These are phyloP conservation scores for Anethum foeniculum DNA, from an alignment of 140 eudicot species.

Conservation along the genomic window DNA sequence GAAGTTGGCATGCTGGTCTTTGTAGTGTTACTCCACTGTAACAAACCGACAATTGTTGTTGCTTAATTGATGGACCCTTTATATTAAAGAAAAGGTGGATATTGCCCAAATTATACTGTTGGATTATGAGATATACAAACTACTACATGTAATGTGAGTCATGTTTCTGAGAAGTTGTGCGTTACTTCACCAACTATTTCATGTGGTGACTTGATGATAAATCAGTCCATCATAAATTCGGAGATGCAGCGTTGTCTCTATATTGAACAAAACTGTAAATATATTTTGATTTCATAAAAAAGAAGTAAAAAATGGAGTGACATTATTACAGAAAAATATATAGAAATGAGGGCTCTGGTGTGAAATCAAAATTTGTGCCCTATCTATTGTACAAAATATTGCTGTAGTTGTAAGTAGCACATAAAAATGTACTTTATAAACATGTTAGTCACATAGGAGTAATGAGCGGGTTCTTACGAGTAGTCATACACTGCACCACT, in stretches of 20 bases:
- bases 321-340: too few relatives aligned
- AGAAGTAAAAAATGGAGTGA: neutral
- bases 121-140: neutral
- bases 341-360: too few relatives aligned
- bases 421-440: too few relatives aligned
- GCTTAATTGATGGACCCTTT: neutral
- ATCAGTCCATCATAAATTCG: neutral
- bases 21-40: neutral
- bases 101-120: neutral
- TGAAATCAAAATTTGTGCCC: too few relatives aligned
- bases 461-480: too few relatives aligned
- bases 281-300: neutral
- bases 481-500: too few relatives aligned
- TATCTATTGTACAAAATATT: too few relatives aligned
- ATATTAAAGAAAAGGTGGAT: too few relatives aligned
- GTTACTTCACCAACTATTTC: neutral
- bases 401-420: too few relatives aligned
- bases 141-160: neutral
- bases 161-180: neutral
- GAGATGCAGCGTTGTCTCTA: neutral
- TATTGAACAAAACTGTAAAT: neutral
- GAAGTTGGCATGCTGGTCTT: neutral
- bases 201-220: neutral
- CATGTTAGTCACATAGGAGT: too few relatives aligned
- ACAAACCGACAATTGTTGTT: neutral